A percentile compares a stretch with the other conserved stretches of the same genome.
phyloP scores from a whole-genome alignment of 1,284 basidiomycete genomes.

The Puccinia triticina region DNA sequence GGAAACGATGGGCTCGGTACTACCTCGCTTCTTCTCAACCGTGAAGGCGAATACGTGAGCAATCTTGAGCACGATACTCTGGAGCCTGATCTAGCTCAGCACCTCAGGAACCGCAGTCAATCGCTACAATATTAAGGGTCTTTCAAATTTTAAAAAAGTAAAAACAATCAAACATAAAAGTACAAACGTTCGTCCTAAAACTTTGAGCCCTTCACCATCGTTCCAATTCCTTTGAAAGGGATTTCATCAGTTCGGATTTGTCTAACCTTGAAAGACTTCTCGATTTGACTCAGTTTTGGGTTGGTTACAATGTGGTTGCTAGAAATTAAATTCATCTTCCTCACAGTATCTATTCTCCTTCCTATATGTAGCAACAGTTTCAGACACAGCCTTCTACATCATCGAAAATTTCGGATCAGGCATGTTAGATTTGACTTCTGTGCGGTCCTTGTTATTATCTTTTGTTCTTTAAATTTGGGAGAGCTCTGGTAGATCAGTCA shows the following conservation, averaged over 20 bases:
- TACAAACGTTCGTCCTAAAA: not conserved
- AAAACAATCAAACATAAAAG: not conserved
- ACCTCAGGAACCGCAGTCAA: conserved; percentile 5
- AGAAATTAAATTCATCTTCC: no score
- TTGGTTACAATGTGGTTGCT: no score
- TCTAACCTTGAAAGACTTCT: no score
- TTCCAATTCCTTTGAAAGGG: no score
- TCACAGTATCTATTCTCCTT: no score
- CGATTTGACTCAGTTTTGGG: no score
- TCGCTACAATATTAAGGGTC: not conserved
- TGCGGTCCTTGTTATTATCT: not conserved
- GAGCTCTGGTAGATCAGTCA: not conserved
- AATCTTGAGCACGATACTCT: not conserved
- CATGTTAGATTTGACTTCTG: not conserved
- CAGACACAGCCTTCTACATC: no score
- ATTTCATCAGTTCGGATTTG: no score
- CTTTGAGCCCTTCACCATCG: no score
- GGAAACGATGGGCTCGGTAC: not conserved
- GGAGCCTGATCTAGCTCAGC: not conserved
- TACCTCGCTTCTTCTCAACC: not conserved
- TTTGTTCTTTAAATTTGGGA: not conserved
- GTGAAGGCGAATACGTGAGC: not conserved
- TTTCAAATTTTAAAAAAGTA: not conserved
- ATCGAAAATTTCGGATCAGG: no score
- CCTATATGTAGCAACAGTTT: no score